phyloP scores from a whole-genome alignment of 129 eudicot genomes.

The Mikania micrantha region DNA sequence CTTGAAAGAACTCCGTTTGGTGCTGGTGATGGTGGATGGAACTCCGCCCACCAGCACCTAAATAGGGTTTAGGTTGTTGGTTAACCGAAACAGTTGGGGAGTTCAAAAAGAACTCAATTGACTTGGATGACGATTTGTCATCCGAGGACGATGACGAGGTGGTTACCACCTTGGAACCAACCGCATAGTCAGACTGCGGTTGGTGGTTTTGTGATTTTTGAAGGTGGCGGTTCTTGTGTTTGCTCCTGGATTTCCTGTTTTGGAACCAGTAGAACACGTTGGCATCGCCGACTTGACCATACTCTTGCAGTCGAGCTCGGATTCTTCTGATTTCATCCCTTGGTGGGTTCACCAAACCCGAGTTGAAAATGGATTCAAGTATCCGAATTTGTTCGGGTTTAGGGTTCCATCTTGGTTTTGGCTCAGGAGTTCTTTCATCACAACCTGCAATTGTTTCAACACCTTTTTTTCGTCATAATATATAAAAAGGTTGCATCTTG shows the following conservation, averaged over 20 bases:
- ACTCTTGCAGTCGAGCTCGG: constrained; percentile 72
- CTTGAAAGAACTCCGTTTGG: constrained; percentile 40
- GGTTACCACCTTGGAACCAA: constrained; percentile 22
- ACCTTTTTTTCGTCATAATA: constrained; percentile 3
- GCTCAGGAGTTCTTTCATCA: constrained; percentile 86
- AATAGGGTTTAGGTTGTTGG: constrained; percentile 33
- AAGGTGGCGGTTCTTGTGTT: constrained; percentile 65
- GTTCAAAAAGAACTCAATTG: constrained; percentile 31
- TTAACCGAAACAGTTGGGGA: constrained; percentile 73
- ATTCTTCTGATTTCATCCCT: constrained; percentile 80
- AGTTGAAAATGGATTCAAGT: constrained; percentile 84
- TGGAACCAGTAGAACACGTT: constrained; percentile 98
- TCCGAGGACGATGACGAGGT: constrained; percentile 66
- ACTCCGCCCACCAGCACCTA: background rate
- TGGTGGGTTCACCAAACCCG: constrained; percentile 94
- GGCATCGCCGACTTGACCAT: constrained; percentile 96
- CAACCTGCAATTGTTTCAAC: constrained; percentile 30
- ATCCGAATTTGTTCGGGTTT: constrained; percentile 90
- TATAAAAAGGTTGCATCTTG: background rate
- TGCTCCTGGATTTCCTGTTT: constrained; percentile 86
- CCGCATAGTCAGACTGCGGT: background rate
- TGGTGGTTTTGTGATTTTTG: constrained; percentile 36
- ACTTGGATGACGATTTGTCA: constrained; percentile 52
- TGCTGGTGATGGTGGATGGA: constrained; percentile 7
- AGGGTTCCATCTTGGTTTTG: constrained; percentile 98